A percentile compares a stretch with the other conserved stretches of the same genome.
Conservation (phyloP, 306 rosid species). For the Medicago truncatula region MtrunA17r5.0-ANR NC_053046.1:31890001-31890500, state of each 20-base stretch:
- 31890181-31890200: constrained; percentile 93
- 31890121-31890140: constrained; percentile 65
- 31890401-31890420: constrained; percentile 25
- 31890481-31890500: constrained; percentile 4
- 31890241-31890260: constrained; percentile 17
- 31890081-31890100: constrained; percentile 17
- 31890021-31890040: constrained; percentile 21
- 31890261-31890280: constrained; percentile 19
- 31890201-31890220: constrained; percentile 90
- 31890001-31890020: constrained; percentile 16
- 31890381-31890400: neutral
- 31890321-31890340: constrained; percentile 12
- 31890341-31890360: constrained; percentile 10
- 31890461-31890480: constrained; percentile 1
- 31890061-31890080: constrained; percentile 7
- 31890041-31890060: neutral
- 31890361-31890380: constrained; percentile 7
- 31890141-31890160: constrained; percentile 85
- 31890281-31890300: constrained; percentile 38
- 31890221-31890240: constrained; percentile 34
- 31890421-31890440: constrained; percentile 30
- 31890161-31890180: constrained; percentile 88
- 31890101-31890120: constrained; percentile 33
- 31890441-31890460: constrained; percentile 1
- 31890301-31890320: constrained; percentile 13